A percentile compares a stretch with the other conserved stretches of the same genome.
These are phyloP conservation scores for Dendrobium chrysotoxum DNA, from an alignment of 106 monocot genomes.

Conservation along the genomic window DNA sequence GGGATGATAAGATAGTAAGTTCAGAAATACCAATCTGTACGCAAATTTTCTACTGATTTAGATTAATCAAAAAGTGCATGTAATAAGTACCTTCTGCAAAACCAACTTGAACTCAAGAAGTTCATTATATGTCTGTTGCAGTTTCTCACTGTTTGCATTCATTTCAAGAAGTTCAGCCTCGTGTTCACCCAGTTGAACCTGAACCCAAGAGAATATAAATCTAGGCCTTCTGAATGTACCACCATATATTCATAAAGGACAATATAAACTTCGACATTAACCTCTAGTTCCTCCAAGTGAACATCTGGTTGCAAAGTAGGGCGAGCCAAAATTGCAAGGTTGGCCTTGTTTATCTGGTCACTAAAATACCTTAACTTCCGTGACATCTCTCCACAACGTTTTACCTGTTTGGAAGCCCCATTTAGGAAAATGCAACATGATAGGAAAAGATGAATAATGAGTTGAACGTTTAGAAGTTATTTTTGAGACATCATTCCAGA, in stretches of 20 bases:
- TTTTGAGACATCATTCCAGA: neutral
- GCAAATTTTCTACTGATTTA: neutral
- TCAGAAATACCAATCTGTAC: neutral
- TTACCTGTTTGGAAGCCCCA: slow-evolving; percentile 47
- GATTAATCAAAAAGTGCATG: neutral
- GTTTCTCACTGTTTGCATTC: slow-evolving; percentile 91
- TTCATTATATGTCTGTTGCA: slow-evolving; percentile 84
- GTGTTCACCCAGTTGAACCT: slow-evolving; percentile 76
- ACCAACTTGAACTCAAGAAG: slow-evolving; percentile 97
- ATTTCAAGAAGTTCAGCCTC: slow-evolving; percentile 98
- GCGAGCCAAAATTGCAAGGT: slow-evolving; percentile 37
- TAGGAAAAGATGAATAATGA: neutral
- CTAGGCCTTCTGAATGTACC: neutral
- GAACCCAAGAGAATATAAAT: slow-evolving; percentile 15
- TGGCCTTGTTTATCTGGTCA: slow-evolving; percentile 83
- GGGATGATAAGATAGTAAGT: neutral
- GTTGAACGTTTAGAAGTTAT: neutral
- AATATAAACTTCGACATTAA: slow-evolving; percentile 16
- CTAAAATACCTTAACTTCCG: slow-evolving; percentile 80
- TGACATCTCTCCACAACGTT: slow-evolving; percentile 95
- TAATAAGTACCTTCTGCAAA: slow-evolving; percentile 64
- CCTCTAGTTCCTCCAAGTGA: slow-evolving; percentile 88
- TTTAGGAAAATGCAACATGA: neutral
- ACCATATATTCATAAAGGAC: neutral
- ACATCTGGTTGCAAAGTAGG: slow-evolving; percentile 65